Evolutionary conservation across 176 grass and related monocot species (phyloP).

Genomic region (Cocos nucifera): DNA sequence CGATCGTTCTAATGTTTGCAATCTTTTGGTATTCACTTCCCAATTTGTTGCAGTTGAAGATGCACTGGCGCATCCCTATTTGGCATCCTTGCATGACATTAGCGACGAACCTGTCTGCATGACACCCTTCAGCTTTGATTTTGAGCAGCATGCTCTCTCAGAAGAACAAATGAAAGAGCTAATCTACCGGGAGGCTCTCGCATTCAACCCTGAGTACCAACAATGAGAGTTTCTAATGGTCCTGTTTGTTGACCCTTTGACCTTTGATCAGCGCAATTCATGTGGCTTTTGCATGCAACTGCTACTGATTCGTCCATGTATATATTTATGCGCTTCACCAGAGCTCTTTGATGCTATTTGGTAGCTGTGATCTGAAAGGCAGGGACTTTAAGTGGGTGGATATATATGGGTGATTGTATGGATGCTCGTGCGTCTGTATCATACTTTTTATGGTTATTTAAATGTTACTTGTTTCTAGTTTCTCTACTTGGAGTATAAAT

Average conservation of each 20-base stretch:
- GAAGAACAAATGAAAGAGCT: slow-evolving; percentile 99
- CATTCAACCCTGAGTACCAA: slow-evolving; percentile 76
- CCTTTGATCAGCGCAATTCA: slow-evolving; percentile 22
- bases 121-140: slow-evolving; percentile 83
- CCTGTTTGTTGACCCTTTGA: slow-evolving; percentile 18
- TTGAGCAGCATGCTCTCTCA: slow-evolving; percentile 84
- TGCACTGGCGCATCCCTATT: slow-evolving; percentile 89
- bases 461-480: no score
- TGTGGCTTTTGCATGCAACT: not conserved
- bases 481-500: no score
- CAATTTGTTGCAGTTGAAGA: slow-evolving; percentile 60
- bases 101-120: slow-evolving; percentile 79
- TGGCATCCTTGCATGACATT: slow-evolving; percentile 86
- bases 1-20: no score
- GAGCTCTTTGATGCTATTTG: no score
- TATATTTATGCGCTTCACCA: slow-evolving; percentile 4
- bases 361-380: no score
- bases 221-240: slow-evolving; percentile 28
- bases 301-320: slow-evolving; percentile 30
- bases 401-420: no score
- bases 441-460: no score
- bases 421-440: no score
- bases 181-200: slow-evolving; percentile 79
- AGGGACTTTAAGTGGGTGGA: no score
- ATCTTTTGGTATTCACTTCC: not conserved